phyloP scores from a whole-genome alignment of 441 rosid genomes.

The Theobroma grandiflorum region DNA sequence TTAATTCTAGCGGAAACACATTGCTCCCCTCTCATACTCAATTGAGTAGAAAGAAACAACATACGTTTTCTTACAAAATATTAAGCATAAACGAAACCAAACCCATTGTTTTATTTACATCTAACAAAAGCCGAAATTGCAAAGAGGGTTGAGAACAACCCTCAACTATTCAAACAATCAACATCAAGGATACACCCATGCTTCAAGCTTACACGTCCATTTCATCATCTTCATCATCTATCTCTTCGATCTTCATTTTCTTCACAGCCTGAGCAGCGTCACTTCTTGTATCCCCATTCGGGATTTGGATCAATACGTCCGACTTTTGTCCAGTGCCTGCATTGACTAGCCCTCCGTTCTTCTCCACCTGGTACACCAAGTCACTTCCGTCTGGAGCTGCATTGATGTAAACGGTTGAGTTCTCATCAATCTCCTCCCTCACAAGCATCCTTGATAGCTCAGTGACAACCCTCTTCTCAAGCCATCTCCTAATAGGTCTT shows the following conservation, averaged over 20 bases:
- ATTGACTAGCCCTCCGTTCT: slow-evolving; percentile 75
- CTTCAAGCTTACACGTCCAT: slow-evolving; percentile 40
- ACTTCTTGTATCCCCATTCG: slow-evolving; percentile 41
- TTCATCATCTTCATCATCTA: slow-evolving; percentile 73
- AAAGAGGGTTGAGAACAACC: too few species aligned
- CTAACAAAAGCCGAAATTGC: too few species aligned
- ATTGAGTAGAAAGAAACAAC: too few species aligned
- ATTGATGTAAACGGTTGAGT: slow-evolving; percentile 76
- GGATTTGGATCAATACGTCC: slow-evolving; percentile 70
- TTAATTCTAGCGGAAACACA: too few species aligned
- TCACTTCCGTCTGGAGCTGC: slow-evolving; percentile 47
- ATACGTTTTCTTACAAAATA: too few species aligned
- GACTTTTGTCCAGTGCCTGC: slow-evolving; percentile 74
- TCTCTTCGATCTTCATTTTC: slow-evolving; percentile 87
- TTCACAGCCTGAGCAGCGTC: slow-evolving; percentile 82
- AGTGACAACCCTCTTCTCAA: slow-evolving; percentile 85
- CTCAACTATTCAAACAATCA: too few species aligned
- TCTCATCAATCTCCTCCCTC: slow-evolving; percentile 81
- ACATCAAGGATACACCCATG: too few species aligned
- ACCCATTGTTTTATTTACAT: too few species aligned
- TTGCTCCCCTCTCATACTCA: too few species aligned
- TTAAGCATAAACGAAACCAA: too few species aligned
- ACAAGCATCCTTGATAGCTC: slow-evolving; percentile 82
- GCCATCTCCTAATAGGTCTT: slow-evolving; percentile 93
- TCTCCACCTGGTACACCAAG: slow-evolving; percentile 68